Percentiles rank a stretch among this genome's conserved stretches.
Conservation (phyloP, 225 moss, liverwort and hornwort genomes). For the Marchantia paleacea region DNA sequence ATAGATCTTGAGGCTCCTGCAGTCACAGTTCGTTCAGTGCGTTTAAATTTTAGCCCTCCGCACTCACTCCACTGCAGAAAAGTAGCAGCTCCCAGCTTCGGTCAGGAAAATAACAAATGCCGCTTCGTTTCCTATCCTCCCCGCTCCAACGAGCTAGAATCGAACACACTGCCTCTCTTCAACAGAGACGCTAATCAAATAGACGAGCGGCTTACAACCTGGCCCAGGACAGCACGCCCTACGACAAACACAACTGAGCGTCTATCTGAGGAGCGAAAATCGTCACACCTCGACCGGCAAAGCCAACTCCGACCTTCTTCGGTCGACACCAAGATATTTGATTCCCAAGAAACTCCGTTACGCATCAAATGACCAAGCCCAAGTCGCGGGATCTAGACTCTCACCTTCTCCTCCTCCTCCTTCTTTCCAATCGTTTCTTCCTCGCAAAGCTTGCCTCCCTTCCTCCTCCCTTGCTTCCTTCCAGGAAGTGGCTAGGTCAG, state of each 20-base stretch:
- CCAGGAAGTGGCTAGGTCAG: not conserved
- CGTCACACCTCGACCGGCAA: not conserved
- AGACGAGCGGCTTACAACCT: not conserved
- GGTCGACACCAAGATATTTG: not conserved
- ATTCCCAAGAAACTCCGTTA: constrained; percentile 3
- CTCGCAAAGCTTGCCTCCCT: not conserved
- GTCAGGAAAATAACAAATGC: not conserved
- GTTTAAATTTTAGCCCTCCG: not conserved
- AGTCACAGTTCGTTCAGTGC: not conserved
- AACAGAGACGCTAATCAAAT: not conserved
- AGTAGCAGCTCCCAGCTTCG: not conserved
- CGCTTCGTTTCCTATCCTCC: not conserved
- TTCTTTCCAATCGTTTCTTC: not conserved
- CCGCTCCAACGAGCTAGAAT: not conserved
- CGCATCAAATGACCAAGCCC: constrained; percentile 2
- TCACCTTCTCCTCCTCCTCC: constrained; percentile 3
- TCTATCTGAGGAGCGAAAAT: not conserved
- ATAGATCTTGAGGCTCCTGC: not conserved
- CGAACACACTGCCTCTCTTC: not conserved
- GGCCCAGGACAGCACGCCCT: not conserved
- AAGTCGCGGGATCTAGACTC: not conserved
- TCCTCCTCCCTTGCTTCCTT: not conserved
- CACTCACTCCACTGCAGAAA: not conserved
- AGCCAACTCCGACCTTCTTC: no score
- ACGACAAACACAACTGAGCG: not conserved